Base-by-base conservation (phyloP, 352 stramenopile genomes). In the Thalassiosira ordinaria region DNA sequence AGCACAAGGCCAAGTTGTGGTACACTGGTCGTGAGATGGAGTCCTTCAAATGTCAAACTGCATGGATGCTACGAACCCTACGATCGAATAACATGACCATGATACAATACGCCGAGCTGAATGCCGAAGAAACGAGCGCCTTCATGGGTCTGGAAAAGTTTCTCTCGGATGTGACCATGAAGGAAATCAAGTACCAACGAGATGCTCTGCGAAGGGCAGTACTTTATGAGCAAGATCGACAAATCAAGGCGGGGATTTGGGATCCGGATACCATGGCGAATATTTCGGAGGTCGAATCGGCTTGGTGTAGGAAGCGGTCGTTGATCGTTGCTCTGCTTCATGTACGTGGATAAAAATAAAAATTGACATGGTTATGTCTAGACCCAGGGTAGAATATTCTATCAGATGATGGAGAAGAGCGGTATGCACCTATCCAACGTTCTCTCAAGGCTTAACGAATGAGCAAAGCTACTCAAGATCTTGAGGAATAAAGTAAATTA, bases 101-200 rank as follows among this genome's bases (percentile, higher is more conserved):
- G 46, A 26, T 20, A n/a, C 41, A 57, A 31, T 71, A 35, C 49
- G 39, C 62, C 1, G 49, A 35, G 46, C 14, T 49, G 8, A 59
- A 71, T 27, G 16, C 26, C 1, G 8, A 27, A 8, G 65, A 74
- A 7, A 65, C 65, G 4, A 66, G 29, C 52, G 22, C 18, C 16
- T 74, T 74, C 52, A 63, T 74, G 35, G 80, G 80, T 7, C 35
- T 87, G 0, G 80, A 87, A 39, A 79, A 81, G 31, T 65, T 78
- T n/a, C 64, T 87, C 13, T 66, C 81, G 53, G 65, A 76, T 44
- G 59, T 63, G 26, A 62, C 75, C 16, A 55, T 64, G 16, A 46
- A 74, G 57, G 75, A 79, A 27, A 66, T 79, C n/a, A 71, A 57
- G 2, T 31, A 80, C n/a, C 81, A 74, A 44, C 76, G 81, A 56